Base-by-base conservation (phyloP, 2,329 filamentous ascomycete species). In the Diplodia scrobiculata region DNA sequence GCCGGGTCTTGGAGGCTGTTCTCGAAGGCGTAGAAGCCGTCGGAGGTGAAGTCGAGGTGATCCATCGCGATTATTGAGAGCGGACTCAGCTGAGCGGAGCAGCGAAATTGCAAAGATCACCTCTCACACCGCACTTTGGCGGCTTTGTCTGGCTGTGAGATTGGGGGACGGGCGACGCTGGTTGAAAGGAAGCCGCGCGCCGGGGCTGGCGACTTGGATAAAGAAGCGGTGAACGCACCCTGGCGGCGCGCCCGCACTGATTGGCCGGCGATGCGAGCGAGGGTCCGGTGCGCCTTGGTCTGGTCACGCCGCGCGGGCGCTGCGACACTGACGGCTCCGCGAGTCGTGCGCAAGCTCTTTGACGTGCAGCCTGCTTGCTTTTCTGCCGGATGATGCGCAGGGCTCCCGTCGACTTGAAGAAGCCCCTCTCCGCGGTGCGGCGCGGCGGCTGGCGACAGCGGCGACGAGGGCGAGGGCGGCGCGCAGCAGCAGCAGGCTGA, bases 71-170 rank as follows among this genome's bases (percentile, higher is more conserved):
- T 45, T 59, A 59, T 60, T 55, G 53, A 34, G 53, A 47, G 36
- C 41, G 41, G 41, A 51, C 64, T 66, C 64, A 66, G 64, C 45
- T 52, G 54, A 66, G 64, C 53, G 64, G 64, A 60, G 64, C 47
- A 60, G 53, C 53, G 64, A 48, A 60, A 60, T 66, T 66, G 64
- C 64, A 66, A 66, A 59, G 64, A 66, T 66, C 64, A 66, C 64
- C 64, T 60, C 50, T 60, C 64, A 66, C 64, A 66, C 64, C 64
- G 63, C 63, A 65, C 63, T 65, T 65, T 65, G 51, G 63, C 63
- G 63, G 63, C 63, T 55, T 53, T 45, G 25, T 47, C 41, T 58
- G 63, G 52, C 50, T 32, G 63, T 55, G 63, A 59, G 50, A 60
- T 59, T 66, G 53, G 55, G 64, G 54, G 52, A 55, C 38, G 51